Conservation (phyloP, 106 monocot species). For the Dactylorhiza incarnata region DNA sequence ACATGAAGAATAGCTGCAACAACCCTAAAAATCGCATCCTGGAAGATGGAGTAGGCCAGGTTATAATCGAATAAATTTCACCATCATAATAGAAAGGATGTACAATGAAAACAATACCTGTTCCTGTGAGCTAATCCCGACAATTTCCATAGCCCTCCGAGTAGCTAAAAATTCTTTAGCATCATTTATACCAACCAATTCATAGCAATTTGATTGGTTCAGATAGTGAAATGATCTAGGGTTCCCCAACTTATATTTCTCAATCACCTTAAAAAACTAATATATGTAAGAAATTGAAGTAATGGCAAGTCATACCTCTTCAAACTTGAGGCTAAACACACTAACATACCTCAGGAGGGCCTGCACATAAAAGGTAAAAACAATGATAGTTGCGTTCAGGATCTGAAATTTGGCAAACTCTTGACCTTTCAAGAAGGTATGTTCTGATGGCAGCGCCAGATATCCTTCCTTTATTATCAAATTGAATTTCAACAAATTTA, state of each 20-base stretch:
- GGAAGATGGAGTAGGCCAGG: conserved; percentile 13
- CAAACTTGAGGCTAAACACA: neutral
- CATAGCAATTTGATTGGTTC: conserved; percentile 80
- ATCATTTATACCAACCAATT: conserved; percentile 68
- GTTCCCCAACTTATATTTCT: conserved; percentile 64
- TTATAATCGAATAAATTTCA: neutral
- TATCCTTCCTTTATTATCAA: conserved; percentile 89
- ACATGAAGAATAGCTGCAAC: conserved; percentile 97
- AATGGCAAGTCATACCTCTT: neutral
- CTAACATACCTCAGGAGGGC: conserved; percentile 62
- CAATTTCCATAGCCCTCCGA: conserved; percentile 90
- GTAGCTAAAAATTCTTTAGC: conserved; percentile 69
- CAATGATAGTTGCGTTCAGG: conserved; percentile 95
- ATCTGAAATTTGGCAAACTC: conserved; percentile 79
- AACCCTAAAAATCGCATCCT: conserved; percentile 99
- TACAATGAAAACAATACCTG: conserved; percentile 42
- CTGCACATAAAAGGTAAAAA: conserved; percentile 88
- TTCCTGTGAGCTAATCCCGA: conserved; percentile 80
- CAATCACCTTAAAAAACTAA: conserved; percentile 44
- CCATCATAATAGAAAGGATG: neutral
- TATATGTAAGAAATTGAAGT: conserved; percentile 2
- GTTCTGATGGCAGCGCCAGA: conserved; percentile 95
- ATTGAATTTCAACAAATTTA: conserved; percentile 96
- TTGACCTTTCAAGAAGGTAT: conserved; percentile 92
- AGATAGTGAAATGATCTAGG: conserved; percentile 70